phyloP scores from a whole-genome alignment of 2,329 filamentous ascomycete species.

The Paradendryphiella salina region DNA sequence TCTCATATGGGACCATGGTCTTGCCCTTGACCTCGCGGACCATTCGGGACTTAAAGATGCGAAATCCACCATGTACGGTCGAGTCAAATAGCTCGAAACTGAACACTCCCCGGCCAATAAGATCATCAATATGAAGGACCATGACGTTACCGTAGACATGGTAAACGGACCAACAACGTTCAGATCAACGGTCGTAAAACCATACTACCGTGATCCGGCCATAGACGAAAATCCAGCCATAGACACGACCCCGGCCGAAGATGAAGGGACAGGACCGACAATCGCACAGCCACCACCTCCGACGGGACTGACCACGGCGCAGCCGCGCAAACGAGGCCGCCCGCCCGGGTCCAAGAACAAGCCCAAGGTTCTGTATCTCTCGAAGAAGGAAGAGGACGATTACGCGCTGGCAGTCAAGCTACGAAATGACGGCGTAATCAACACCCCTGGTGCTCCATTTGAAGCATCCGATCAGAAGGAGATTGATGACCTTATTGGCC shows the following conservation, averaged over 20 bases:
- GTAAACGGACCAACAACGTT: not conserved
- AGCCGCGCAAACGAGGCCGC: not conserved
- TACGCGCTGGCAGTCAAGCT: not conserved
- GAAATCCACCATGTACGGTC: not conserved
- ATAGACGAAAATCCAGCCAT: not conserved
- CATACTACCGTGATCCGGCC: not conserved
- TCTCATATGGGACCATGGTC: not conserved
- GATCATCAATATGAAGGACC: not conserved
- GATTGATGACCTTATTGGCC: not conserved
- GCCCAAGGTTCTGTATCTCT: not conserved
- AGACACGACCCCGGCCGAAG: not conserved
- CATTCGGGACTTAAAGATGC: not conserved
- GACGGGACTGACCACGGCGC: not conserved
- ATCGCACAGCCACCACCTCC: not conserved
- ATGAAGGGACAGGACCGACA: not conserved
- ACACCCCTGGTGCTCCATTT: not conserved
- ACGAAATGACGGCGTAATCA: not conserved
- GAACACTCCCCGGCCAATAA: not conserved
- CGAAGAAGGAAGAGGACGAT: not conserved
- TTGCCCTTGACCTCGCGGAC: not conserved
- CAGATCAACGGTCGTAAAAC: not conserved
- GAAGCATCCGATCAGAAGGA: not conserved
- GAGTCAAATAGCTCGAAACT: not conserved
- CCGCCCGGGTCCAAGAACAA: not conserved
- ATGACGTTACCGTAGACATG: not conserved